phyloP scores from a whole-genome alignment of 768 basidiomycete species.

The Tricholoma hemisulphureum region DNA sequence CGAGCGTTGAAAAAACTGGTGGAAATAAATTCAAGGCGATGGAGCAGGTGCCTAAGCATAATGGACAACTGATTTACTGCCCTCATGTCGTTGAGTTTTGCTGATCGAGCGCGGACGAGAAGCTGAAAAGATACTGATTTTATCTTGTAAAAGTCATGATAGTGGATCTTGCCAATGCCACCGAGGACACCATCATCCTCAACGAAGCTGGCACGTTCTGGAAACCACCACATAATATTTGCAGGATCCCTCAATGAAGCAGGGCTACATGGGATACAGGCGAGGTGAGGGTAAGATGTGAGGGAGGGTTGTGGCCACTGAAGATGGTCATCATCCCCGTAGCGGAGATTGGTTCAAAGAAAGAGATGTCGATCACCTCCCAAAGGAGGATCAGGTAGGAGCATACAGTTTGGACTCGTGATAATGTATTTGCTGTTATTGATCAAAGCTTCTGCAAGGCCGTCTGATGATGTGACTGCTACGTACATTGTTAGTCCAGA shows the following conservation, averaged over 20 bases:
- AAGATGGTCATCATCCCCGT: background rate
- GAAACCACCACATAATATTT: no score
- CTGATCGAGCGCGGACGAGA: no score
- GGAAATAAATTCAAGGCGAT: background rate
- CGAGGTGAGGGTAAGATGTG: no score
- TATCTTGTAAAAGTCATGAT: no score
- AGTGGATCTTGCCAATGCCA: background rate
- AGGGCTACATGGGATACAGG: no score
- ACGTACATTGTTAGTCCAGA: no score
- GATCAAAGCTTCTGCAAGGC: no score
- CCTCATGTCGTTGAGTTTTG: background rate
- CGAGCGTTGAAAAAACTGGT: background rate
- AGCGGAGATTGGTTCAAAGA: background rate
- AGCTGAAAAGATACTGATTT: no score
- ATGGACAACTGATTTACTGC: background rate
- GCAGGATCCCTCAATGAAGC: no score
- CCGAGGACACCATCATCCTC: background rate
- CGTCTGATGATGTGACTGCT: no score
- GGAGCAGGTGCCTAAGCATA: background rate
- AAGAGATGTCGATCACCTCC: background rate
- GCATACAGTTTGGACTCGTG: background rate
- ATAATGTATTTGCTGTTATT: no score
- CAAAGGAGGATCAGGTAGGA: background rate
- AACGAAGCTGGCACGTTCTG: background rate
- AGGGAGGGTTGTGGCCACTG: slow-evolving; percentile 3